Base-by-base conservation (phyloP, 768 basidiomycete genomes). In the Thelephora aurantiotincta region DNA sequence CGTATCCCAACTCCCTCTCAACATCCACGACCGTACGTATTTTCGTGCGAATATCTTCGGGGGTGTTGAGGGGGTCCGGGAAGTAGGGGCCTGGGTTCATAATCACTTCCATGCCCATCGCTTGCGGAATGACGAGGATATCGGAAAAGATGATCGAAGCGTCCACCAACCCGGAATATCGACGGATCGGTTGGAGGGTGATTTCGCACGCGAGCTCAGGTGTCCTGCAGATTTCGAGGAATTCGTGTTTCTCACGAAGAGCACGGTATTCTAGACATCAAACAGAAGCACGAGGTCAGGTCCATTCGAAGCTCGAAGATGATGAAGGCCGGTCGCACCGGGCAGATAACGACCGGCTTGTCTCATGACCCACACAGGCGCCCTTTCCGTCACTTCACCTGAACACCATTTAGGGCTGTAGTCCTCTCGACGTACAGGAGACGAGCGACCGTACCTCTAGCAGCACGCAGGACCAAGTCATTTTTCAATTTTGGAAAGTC, bases 281-380 rank as follows among this genome's bases (percentile, higher is more conserved):
- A 14, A 20, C 18, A 23, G 19, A n/a, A 20, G 11, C 34, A 12
- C n/a, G n/a, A 54, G 26, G 18, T 43, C 30, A 36, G 47, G 47
- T 42, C 30, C 35, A 51, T 22, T 30, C 44, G 19, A 35, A 13
- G 45, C 44, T 47, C 16, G 47, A 44, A 38, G 38, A 35, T 41
- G 45, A 53, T 26, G 13, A 2, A 2, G 33, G 51, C 38, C n/a
- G 43, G 50, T 60, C 65, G 59, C 57, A 86, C 87, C 93, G 64
- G 93, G 93, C 42, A 97, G 77, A 67, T 94, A 93, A 46, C 93
- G 78, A 44, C 93, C 93, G 19, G 93, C 93, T 62, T 97, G 93
- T 33, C 93, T 78, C 93, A 97, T 97, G 44, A 94, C 85, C 93
- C 93, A 97, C 48, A 92, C 90, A n/a, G 93, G 92, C 6, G 92